Conservation (phyloP, 169 alveolate species). For the Plasmodium vivax region DNA sequence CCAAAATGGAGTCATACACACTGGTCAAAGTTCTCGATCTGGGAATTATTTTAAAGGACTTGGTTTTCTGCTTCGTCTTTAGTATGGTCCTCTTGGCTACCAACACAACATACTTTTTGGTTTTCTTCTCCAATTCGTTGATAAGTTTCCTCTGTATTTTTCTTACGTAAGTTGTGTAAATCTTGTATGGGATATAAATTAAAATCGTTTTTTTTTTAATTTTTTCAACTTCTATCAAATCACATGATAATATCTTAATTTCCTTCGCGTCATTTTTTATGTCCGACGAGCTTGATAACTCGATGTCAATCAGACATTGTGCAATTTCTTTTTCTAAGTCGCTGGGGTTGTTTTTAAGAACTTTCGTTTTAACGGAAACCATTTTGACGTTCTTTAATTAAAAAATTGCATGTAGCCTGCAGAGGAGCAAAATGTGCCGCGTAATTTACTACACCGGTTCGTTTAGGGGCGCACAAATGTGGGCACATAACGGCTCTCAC, state of each 20-base stretch:
- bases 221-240: constrained; percentile 87
- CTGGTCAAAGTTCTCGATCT: constrained; percentile 95
- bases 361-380: constrained; percentile 49
- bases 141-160: constrained; percentile 92
- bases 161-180: constrained; percentile 87
- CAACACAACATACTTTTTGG: constrained; percentile 94
- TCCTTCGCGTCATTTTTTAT: constrained; percentile 87
- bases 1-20: constrained; percentile 96
- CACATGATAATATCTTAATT: constrained; percentile 87
- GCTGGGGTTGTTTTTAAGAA: constrained; percentile 77
- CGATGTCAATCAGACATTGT: constrained; percentile 87
- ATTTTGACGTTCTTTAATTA: constrained; percentile 33
- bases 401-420: constrained; percentile 2
- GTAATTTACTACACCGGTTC: not conserved
- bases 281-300: constrained; percentile 88
- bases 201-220: constrained; percentile 90
- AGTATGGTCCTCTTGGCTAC: constrained; percentile 92
- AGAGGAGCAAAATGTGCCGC: constrained; percentile 12
- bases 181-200: constrained; percentile 90
- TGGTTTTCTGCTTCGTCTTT: constrained; percentile 88
- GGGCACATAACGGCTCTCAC: not conserved
- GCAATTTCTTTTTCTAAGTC: constrained; percentile 88
- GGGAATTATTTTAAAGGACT: constrained; percentile 93
- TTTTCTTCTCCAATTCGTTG: constrained; percentile 94
- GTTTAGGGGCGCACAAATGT: not conserved